Base-by-base conservation (phyloP, 106 monocot species). In the Dendrobium chrysotoxum region DNA sequence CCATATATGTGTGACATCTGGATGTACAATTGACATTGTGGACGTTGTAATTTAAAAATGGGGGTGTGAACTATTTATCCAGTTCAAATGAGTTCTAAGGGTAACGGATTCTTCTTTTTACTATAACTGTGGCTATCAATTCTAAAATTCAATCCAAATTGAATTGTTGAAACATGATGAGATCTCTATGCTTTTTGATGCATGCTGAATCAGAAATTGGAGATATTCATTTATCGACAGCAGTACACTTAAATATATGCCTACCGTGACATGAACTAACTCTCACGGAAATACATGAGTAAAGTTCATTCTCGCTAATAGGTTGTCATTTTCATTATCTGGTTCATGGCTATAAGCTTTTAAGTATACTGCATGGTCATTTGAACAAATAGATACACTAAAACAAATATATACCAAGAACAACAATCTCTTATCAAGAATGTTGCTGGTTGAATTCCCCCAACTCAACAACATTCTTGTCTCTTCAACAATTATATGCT, bases 401-500 rank as follows among this genome's bases (percentile, higher is more conserved):
- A 70, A 70, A 70, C 70, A 70, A 70, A 70, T 70, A 15, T 28
- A 21, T 20, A 17, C 40, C 40, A 73, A 40, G 40, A 35, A 40
- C 17, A 31, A 21, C 40, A 40, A 21, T 40, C 4, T 39, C 30
- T 21, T 73, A 40, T 40, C 40, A 20, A 40, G 38, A 73, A 13
- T 30, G 61, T 20, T 20, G 4, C 20, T 1, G 73, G 4, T 40
- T 21, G 17, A 18, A 26, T 21, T 73, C 7, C 8, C 40, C 0
- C 41, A 38, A 11, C 73, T 40, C 40, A 20, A 18, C 15, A 73
- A 73, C 40, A 40, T 40, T 41, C 0, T 73, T 73, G 40, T 10
- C 41, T 40, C 73, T 73, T 73, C 21, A 70, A n/a, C 41, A 40
- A 73, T 12, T 40, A 73, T 73, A 68, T 68, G 7, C 28, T 68